Conservation (phyloP, 1,284 basidiomycete genomes). For the Singerocomus rubriflavus region DNA sequence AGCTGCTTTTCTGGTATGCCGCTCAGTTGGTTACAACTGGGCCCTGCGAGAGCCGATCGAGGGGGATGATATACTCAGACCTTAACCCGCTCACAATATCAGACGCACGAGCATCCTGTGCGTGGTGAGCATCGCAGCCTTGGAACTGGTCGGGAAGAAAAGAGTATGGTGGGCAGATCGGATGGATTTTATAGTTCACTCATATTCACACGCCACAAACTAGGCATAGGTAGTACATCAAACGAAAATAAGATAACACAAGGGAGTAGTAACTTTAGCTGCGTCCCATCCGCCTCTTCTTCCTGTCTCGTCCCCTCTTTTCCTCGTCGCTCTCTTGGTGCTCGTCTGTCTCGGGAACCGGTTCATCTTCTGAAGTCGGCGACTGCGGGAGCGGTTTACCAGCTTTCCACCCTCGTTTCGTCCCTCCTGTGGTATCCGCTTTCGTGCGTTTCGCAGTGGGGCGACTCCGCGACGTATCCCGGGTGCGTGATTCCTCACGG, state of each 20-base stretch:
- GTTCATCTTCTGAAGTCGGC: constrained; percentile 11
- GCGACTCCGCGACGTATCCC: constrained; percentile 7
- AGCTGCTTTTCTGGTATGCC: constrained; percentile 32
- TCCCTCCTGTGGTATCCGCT: constrained; percentile 2
- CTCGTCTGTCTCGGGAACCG: constrained; percentile 6
- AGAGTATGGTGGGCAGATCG: too few relatives aligned
- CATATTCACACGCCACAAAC: constrained; percentile 8
- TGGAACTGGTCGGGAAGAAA: constrained; percentile 29
- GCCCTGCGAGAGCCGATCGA: constrained; percentile 34
- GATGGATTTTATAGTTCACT: neutral
- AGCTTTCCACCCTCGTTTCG: constrained; percentile 5
- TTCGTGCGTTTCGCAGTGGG: constrained; percentile 11
- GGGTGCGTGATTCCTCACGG: constrained; percentile 23
- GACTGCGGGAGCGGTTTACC: neutral
- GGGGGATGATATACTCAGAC: constrained; percentile 34
- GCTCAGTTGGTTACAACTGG: constrained; percentile 30
- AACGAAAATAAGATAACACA: too few relatives aligned
- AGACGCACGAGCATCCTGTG: constrained; percentile 15
- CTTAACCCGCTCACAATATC: constrained; percentile 33
- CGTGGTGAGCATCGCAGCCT: constrained; percentile 31
- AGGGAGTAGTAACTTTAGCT: too few relatives aligned
- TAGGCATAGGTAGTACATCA: too few relatives aligned
- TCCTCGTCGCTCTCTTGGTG: constrained; percentile 17
- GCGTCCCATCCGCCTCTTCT: constrained; percentile 29
- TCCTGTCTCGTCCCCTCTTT: constrained; percentile 25